Base-by-base conservation (phyloP, 2,329 filamentous ascomycete species). In the Aspergillus pseudonomiae region DNA sequence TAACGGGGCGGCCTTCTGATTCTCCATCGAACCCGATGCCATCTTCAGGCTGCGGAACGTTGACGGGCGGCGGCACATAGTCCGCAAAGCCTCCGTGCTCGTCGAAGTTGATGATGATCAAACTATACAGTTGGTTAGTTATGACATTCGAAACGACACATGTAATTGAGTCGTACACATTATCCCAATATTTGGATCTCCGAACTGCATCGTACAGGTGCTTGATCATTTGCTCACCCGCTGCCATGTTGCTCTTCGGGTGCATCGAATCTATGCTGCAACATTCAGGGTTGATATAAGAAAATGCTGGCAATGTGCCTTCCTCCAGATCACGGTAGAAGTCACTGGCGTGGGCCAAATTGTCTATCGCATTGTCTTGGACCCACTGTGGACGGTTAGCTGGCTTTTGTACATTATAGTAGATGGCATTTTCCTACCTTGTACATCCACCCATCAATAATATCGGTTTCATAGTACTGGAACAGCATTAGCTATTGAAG, bases 301-400 rank as follows among this genome's bases (percentile, higher is more conserved):
- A 83, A 77, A 88, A 91, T 77, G 92, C 90, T 1, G 91, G 91
- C n/a, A 93, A 84, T 21, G 80, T 84, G 68, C 88, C 80, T 63
- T 78, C 79, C 62, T 84, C 80, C 9, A 93, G 82, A 72, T 94
- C 92, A 58, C 83, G 79, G 70, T 89, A 84, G 80, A 94, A 94
- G 21, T 75, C 60, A 52, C 68, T 65, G 10, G 71, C 72, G 57
- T 74, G 67, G 12, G 72, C 73, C 4, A 79, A 69, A 14, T 67
- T 67, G 59, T 75, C 70, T 67, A 77, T 74, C 57, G 72, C 73
- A 54, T 77, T 75, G 57, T 78, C 73, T 70, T 79, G 75, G 26
- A 77, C 75, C 73, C 75, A 78, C 70, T 77, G 65, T 28, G 48
- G 12, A 34, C 4, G 4, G 6, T 45, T 60, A 60, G 30, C 46